These are phyloP conservation scores for Biscogniauxia sp. DNA, from an alignment of 2,329 filamentous ascomycete genomes.

Conservation along the genomic window DNA sequence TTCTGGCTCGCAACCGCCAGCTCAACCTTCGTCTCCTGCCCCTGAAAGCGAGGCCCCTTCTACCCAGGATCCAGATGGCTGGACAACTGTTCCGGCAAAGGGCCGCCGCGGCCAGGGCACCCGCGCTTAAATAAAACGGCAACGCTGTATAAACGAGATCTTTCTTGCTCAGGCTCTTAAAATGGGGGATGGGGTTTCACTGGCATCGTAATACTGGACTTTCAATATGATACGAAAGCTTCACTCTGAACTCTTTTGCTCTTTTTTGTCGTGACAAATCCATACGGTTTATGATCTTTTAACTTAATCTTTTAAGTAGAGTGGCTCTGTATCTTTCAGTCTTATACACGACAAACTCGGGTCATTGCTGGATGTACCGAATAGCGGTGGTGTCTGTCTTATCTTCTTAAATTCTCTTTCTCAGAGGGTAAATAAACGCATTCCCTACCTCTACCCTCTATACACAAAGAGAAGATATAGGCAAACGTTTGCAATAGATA, in stretches of 20 bases:
- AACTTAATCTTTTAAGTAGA: constrained; percentile 7
- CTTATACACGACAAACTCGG: background rate
- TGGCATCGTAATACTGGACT: constrained; percentile 25
- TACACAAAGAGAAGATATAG: background rate
- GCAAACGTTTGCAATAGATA: background rate
- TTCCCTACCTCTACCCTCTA: background rate
- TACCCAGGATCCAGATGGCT: constrained; percentile 58
- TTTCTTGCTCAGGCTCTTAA: constrained; percentile 22
- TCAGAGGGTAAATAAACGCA: background rate
- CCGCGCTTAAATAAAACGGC: constrained; percentile 15
- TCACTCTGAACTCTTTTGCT: constrained; percentile 19
- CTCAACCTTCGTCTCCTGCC: constrained; percentile 26
- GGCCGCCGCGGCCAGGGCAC: constrained; percentile 33
- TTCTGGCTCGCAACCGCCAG: constrained; percentile 35
- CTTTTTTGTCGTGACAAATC: constrained; percentile 17
- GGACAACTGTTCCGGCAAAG: constrained; percentile 56
- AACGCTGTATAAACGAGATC: constrained; percentile 26
- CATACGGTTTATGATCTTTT: constrained; percentile 10
- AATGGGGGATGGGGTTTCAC: constrained; percentile 10
- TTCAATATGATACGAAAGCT: constrained; percentile 23
- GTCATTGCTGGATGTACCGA: background rate
- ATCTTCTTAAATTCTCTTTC: background rate
- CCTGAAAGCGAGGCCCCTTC: constrained; percentile 34
- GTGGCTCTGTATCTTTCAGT: background rate
- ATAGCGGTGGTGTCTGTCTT: background rate